Evolutionary conservation across 2,329 filamentous ascomycete species (phyloP).

Genomic region (Trichoderma semiorbis): DNA sequence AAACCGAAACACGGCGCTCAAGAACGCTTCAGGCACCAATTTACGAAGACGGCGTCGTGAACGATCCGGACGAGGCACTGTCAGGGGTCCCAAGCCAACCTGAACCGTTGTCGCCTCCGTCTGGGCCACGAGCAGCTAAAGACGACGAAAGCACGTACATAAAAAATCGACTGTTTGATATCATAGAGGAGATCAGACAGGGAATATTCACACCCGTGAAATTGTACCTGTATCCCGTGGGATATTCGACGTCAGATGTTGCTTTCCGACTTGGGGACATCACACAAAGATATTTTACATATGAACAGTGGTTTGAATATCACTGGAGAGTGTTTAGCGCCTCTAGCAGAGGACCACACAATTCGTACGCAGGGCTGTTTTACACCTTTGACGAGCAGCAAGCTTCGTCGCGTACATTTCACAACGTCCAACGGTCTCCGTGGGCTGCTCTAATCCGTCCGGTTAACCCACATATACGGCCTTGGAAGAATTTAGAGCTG

Average conservation of each 20-base stretch:
- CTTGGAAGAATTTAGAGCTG: slow-evolving; percentile 41
- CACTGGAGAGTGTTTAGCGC: slow-evolving; percentile 9
- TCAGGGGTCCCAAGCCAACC: not conserved
- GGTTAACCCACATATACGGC: slow-evolving; percentile 33
- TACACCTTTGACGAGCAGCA: slow-evolving; percentile 44
- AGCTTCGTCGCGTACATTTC: slow-evolving; percentile 25
- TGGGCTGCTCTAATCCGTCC: slow-evolving; percentile 52
- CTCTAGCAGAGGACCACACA: slow-evolving; percentile 12
- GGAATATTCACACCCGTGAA: slow-evolving; percentile 23
- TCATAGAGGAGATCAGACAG: not conserved
- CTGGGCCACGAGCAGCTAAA: not conserved
- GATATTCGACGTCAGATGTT: slow-evolving; percentile 35
- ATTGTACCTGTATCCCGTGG: slow-evolving; percentile 40
- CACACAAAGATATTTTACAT: slow-evolving; percentile 22
- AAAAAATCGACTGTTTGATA: not conserved
- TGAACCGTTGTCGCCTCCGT: not conserved
- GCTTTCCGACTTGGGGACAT: slow-evolving; percentile 25
- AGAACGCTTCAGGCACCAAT: slow-evolving; percentile 26
- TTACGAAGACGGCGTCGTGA: slow-evolving; percentile 35
- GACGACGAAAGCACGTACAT: not conserved
- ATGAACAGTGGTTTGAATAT: slow-evolving; percentile 26
- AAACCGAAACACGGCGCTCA: slow-evolving; percentile 23
- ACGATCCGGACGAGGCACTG: slow-evolving; percentile 35
- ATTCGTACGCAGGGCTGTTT: slow-evolving; percentile 42
- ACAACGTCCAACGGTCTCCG: slow-evolving; percentile 37